phyloP scores from a whole-genome alignment of 2,329 filamentous ascomycete species.

The Colletotrichum theobromicola region DNA sequence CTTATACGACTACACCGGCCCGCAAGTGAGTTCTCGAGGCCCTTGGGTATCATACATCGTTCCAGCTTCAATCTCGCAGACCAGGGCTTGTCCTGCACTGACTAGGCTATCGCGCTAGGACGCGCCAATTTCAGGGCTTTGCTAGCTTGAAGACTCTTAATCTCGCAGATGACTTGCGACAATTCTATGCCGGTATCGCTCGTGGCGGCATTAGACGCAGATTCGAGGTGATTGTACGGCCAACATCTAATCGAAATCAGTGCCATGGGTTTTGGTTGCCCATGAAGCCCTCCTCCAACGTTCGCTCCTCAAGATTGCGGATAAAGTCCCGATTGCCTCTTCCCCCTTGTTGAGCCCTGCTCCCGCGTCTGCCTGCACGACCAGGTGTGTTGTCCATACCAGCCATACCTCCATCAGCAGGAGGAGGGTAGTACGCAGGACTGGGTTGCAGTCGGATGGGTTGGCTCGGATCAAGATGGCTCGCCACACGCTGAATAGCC shows the following conservation, averaged over 20 bases:
- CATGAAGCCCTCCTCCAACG: constrained; percentile 91
- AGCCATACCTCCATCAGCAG: constrained; percentile 76
- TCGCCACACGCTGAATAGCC: constrained; percentile 92
- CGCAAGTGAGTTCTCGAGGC: not conserved
- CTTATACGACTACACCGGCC: not conserved
- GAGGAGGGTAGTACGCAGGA: constrained; percentile 95
- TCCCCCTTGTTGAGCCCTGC: constrained; percentile 67
- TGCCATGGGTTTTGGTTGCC: constrained; percentile 68
- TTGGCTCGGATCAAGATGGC: constrained; percentile 91
- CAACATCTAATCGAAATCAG: constrained; percentile 47
- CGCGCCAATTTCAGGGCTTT: not conserved
- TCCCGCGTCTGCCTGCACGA: constrained; percentile 74
- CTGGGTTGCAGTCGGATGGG: constrained; percentile 94
- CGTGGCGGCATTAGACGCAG: not conserved
- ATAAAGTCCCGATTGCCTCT: constrained; percentile 86
- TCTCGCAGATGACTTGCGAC: not conserved
- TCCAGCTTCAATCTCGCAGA: not conserved
- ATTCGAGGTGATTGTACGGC: not conserved
- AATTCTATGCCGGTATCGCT: not conserved
- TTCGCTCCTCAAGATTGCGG: constrained; percentile 90
- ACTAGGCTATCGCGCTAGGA: not conserved
- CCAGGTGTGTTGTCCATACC: constrained; percentile 63
- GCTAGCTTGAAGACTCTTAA: not conserved
- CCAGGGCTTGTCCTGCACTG: not conserved
- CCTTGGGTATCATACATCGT: constrained; percentile 13